Percentiles rank a stretch among this genome's conserved stretches.
Conservation (phyloP, 148 eudicot species). For the Hydrangea macrophylla region DNA sequence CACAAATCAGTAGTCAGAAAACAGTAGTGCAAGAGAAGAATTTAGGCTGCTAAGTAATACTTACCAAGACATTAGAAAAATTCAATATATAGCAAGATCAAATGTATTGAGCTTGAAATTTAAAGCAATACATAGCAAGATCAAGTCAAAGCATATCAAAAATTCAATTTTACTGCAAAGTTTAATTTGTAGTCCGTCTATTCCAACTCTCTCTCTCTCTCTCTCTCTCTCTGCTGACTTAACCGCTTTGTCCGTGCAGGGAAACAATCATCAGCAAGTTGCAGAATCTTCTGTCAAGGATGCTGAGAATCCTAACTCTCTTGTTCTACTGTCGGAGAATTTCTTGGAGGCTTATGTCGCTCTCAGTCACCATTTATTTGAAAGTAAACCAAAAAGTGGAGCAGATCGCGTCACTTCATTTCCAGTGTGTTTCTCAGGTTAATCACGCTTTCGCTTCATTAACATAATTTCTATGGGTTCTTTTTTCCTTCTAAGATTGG, state of each 20-base stretch:
- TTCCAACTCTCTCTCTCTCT: neutral
- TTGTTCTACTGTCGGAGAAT: neutral
- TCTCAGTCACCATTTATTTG: neutral
- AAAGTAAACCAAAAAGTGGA: neutral
- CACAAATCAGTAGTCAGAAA: neutral
- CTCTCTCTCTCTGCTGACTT: neutral
- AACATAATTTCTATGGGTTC: neutral
- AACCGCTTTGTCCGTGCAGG: neutral
- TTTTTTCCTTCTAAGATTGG: neutral
- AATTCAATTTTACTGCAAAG: no score
- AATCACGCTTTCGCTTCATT: neutral
- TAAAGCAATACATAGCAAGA: no score
- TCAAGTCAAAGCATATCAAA: no score
- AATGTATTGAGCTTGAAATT: neutral
- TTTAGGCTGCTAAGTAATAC: no score
- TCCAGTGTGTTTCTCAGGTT: neutral
- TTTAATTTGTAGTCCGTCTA: neutral
- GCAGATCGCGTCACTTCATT: neutral
- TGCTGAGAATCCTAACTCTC: neutral
- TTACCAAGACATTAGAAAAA: no score
- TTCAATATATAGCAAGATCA: neutral
- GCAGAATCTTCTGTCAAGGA: neutral
- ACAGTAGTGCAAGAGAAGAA: neutral
- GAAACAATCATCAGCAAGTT: neutral
- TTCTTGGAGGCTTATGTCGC: neutral